Evolutionary conservation across 2,329 filamentous ascomycete genomes (phyloP), one percentile per base, ranked within the genome.

Genomic region (Dactylellina parvicollis): DNA sequence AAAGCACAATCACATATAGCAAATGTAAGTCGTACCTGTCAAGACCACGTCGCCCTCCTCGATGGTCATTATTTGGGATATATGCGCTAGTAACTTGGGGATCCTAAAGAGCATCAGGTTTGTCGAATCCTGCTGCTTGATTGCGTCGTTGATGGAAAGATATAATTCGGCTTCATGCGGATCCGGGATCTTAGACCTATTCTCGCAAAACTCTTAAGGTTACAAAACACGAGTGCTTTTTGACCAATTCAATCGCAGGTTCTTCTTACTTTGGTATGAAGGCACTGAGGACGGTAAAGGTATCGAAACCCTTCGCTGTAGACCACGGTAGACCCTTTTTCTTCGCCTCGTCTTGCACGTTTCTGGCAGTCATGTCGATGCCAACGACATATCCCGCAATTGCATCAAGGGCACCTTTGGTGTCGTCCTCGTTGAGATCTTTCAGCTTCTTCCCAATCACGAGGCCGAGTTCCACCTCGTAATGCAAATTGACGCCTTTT

Each of bases 291-390:
- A 95, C 95, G 56, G 96, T 85, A 84, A 99, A 99, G 2, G 95
- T 98, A 81, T 99, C 95, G 80, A 98, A 99, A 49, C 95, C 95
- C 84, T 99, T 99, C 77, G 92, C 90, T 76, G 97, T 97, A 78
- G 89, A 88, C 95, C 95, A 99, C 5, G 95, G 95, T 14, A 98
- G 88, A 34, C 95, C 92, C 85, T 95, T 96, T 83, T 90, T 92
- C 87, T 98, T 99, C 76, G 94, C 94, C 83, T 97, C 92, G 78
- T 96, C 91, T 83, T 99, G 95, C 4, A 92, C 87, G 81, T 98
- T 98, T 76, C 95, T 90, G 0, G 91, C 95, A 8, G 95, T 99
- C 92, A 99, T 96, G 82, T 99, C 95, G 79, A 99, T 97, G 77
- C 91, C 89, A 49, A 98, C 85, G 76, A 94, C 87, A 81, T 98